These are phyloP conservation scores for Rugonectria rugulosa DNA, from an alignment of 2,329 filamentous ascomycete species.

Conservation along the genomic window DNA sequence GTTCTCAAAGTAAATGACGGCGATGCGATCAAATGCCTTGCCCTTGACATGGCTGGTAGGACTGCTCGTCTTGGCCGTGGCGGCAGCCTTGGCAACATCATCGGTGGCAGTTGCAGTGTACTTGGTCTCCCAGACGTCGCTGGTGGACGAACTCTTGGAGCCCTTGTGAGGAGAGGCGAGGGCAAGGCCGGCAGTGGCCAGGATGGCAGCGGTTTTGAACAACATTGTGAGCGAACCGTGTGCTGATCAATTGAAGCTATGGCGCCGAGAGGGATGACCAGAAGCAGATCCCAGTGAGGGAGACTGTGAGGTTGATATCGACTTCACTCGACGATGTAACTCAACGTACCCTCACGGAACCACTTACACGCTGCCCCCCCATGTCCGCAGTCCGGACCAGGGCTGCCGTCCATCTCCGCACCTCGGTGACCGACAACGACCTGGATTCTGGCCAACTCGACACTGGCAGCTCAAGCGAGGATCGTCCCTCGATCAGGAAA, in stretches of 20 bases:
- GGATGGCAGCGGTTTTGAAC: conserved; percentile 29
- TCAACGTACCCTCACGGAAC: neutral
- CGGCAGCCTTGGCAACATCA: conserved; percentile 62
- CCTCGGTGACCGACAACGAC: conserved; percentile 19
- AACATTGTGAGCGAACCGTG: conserved; percentile 22
- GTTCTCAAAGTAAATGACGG: conserved; percentile 81
- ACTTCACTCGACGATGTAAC: neutral
- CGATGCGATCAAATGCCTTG: conserved; percentile 75
- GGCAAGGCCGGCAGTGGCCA: conserved; percentile 39
- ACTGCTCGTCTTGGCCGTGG: conserved; percentile 66
- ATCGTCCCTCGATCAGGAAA: neutral
- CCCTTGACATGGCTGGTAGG: conserved; percentile 72
- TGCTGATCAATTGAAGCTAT: neutral
- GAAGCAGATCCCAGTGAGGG: neutral
- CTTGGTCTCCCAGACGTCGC: conserved; percentile 44
- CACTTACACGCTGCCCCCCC: conserved; percentile 6
- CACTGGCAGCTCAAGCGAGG: neutral
- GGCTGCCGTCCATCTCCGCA: conserved; percentile 13
- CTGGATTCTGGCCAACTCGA: neutral
- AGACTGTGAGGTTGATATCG: conserved; percentile 13
- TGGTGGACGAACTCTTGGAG: neutral
- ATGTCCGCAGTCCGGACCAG: conserved; percentile 14
- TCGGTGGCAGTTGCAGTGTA: conserved; percentile 61
- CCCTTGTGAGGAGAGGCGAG: conserved; percentile 29
- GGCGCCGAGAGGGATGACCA: neutral